Conservation (phyloP, 2,329 filamentous ascomycete species). For the Aaosphaeria arxii region DNA sequence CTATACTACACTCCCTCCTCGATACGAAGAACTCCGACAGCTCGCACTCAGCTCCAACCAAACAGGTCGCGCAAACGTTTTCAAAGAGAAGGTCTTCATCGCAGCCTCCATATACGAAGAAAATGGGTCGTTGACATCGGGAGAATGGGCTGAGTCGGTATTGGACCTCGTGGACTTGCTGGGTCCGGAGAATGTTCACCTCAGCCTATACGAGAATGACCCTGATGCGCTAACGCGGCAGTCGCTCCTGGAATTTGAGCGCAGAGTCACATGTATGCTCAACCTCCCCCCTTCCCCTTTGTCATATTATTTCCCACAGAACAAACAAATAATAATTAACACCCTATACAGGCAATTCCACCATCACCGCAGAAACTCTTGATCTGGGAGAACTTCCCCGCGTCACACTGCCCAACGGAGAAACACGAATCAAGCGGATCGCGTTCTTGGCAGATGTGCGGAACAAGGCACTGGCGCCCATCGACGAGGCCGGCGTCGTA, state of each 20-base stretch:
- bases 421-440: conserved; percentile 66
- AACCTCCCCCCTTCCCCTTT: not conserved
- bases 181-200: conserved; percentile 64
- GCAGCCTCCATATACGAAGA: conserved; percentile 68
- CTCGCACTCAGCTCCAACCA: conserved; percentile 20
- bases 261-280: conserved; percentile 44
- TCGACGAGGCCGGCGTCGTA: conserved; percentile 55
- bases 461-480: conserved; percentile 65
- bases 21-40: conserved; percentile 47
- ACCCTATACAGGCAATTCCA: conserved; percentile 34
- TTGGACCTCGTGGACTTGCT: conserved; percentile 62
- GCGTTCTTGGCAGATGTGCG: conserved; percentile 70
- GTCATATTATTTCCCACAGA: not conserved
- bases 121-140: conserved; percentile 57
- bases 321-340: not conserved
- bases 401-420: conserved; percentile 61
- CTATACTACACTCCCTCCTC: conserved; percentile 53
- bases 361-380: conserved; percentile 60
- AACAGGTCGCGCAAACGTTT: conserved; percentile 48
- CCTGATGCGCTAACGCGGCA: conserved; percentile 55
- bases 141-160: conserved; percentile 62
- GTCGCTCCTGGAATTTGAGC: conserved; percentile 54
- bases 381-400: conserved; percentile 56
- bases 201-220: conserved; percentile 74
- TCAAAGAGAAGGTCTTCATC: conserved; percentile 69